Conservation (phyloP, 345 rosid species). For the Pelargonium nanum region DNA sequence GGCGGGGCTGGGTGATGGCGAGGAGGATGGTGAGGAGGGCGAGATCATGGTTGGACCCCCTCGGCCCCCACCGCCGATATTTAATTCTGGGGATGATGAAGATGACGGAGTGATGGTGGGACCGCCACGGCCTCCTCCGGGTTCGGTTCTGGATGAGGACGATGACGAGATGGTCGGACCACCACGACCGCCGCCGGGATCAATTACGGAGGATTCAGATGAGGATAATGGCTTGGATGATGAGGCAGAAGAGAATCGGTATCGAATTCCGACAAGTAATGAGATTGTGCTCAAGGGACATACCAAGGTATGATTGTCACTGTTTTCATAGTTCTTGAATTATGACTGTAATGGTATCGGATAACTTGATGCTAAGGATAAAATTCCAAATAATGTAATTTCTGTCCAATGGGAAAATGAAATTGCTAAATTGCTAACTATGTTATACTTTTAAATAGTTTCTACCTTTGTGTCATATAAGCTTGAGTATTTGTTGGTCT, state of each 20-base stretch:
- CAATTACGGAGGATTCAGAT: slow-evolving; percentile 28
- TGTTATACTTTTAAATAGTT: not conserved
- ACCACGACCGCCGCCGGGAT: slow-evolving; percentile 38
- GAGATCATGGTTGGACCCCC: slow-evolving; percentile 14
- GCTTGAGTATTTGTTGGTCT: not conserved
- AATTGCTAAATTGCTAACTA: no score
- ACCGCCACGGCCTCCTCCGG: slow-evolving; percentile 20
- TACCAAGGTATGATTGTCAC: slow-evolving; percentile 39
- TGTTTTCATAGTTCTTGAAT: not conserved
- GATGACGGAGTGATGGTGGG: slow-evolving; percentile 10
- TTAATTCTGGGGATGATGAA: not conserved
- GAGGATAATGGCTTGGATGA: slow-evolving; percentile 37
- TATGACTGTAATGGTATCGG: not conserved
- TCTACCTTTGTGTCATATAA: not conserved
- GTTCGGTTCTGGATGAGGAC: slow-evolving; percentile 15
- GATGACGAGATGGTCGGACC: slow-evolving; percentile 47
- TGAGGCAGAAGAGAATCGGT: slow-evolving; percentile 41
- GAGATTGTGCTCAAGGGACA: slow-evolving; percentile 93
- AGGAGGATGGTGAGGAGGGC: not conserved
- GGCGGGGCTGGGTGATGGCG: slow-evolving; percentile 5
- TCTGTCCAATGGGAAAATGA: no score
- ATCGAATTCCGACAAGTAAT: slow-evolving; percentile 60
- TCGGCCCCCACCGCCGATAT: slow-evolving; percentile 16
- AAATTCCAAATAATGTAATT: no score
- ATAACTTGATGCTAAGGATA: no score